Conservation (phyloP, 768 basidiomycete genomes). For the Asterophora parasitica region DNA sequence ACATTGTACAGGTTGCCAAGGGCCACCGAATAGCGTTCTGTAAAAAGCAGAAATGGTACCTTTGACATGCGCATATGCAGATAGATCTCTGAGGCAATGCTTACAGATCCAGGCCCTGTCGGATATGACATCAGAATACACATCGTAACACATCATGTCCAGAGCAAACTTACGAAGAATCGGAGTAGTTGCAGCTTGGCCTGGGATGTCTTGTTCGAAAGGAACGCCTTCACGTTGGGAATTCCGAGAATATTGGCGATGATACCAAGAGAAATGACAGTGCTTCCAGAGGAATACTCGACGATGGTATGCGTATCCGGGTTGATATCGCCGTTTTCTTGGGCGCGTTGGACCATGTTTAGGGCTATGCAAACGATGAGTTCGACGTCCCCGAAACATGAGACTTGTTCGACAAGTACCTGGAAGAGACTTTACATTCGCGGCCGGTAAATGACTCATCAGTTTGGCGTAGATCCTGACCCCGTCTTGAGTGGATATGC, state of each 20-base stretch:
- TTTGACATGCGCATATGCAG: too few species aligned
- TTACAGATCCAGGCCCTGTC: conserved; percentile 14
- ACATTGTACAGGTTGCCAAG: conserved; percentile 18
- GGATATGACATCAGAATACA: neutral
- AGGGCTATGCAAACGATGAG: conserved; percentile 12
- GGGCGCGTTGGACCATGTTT: conserved; percentile 20
- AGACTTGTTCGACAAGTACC: conserved; percentile 5
- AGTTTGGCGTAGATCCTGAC: conserved; percentile 21
- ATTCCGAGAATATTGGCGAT: conserved; percentile 19
- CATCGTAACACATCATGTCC: neutral
- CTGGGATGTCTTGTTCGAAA: conserved; percentile 21
- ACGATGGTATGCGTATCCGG: conserved; percentile 20
- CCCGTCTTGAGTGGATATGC: conserved; percentile 9
- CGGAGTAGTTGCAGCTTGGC: conserved; percentile 19
- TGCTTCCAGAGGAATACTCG: conserved; percentile 23
- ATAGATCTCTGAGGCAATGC: too few species aligned
- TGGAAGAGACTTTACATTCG: conserved; percentile 21
- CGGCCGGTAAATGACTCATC: conserved; percentile 18
- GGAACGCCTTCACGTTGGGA: conserved; percentile 18
- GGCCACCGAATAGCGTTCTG: conserved; percentile 20
- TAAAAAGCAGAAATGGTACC: neutral
- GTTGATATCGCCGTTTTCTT: conserved; percentile 18
- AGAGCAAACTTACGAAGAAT: conserved; percentile 18
- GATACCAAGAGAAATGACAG: conserved; percentile 21
- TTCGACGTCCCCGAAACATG: neutral